Percentiles rank a stretch among this genome's conserved stretches.
Conservation (phyloP, 2,329 filamentous ascomycete species). For the Tolypocladium cylindrosporum region DNA sequence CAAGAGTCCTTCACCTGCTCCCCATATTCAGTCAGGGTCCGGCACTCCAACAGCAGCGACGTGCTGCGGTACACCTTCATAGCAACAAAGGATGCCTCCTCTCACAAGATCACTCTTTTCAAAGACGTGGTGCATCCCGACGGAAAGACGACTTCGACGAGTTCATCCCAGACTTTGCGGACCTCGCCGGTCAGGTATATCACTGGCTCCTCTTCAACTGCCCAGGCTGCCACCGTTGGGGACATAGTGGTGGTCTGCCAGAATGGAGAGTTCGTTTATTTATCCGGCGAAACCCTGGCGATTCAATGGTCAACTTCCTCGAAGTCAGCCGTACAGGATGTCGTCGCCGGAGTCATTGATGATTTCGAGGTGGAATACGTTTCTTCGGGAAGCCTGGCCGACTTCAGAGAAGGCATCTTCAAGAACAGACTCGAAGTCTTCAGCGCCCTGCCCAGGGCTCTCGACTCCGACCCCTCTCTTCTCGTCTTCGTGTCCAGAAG, state of each 20-base stretch:
- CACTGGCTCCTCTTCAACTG: constrained; percentile 18
- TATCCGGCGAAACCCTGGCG: constrained; percentile 42
- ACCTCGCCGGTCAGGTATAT: constrained; percentile 24
- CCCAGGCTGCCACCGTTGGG: constrained; percentile 15
- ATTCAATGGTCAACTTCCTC: constrained; percentile 24
- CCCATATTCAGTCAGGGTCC: constrained; percentile 46
- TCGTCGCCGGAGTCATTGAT: constrained; percentile 19
- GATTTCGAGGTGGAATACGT: constrained; percentile 39
- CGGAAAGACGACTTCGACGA: constrained; percentile 42
- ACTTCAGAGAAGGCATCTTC: constrained; percentile 44
- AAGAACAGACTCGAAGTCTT: constrained; percentile 43
- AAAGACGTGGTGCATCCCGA: constrained; percentile 43
- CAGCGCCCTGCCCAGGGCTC: constrained; percentile 37
- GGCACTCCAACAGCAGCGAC: constrained; percentile 35
- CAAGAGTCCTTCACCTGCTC: constrained; percentile 55
- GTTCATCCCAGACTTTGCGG: constrained; percentile 31
- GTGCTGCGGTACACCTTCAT: constrained; percentile 52
- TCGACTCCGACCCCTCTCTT: constrained; percentile 38
- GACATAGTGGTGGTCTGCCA: constrained; percentile 46
- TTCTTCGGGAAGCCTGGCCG: constrained; percentile 31
- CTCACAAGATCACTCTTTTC: constrained; percentile 47
- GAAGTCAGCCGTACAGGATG: constrained; percentile 24
- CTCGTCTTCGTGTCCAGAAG: constrained; percentile 40
- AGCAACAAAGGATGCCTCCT: constrained; percentile 38
- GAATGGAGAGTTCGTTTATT: constrained; percentile 50